Base-by-base conservation (phyloP, 1,284 basidiomycete genomes). In the Fomitopsis palustris region DNA sequence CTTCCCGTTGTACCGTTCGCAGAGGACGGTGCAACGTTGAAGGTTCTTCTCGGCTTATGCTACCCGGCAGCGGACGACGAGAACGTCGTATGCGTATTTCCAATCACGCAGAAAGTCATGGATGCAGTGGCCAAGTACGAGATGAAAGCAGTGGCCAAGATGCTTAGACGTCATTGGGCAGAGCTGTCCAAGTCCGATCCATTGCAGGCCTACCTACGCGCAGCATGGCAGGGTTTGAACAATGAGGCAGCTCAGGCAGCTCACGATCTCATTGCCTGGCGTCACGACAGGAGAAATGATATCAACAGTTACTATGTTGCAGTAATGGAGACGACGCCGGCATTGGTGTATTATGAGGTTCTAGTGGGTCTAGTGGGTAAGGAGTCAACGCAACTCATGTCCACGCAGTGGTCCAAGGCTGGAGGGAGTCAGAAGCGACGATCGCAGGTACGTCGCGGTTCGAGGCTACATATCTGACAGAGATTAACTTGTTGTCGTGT, bases 311-410 rank as follows among this genome's bases (percentile, higher is more conserved):
- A 17, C 6, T 59, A 59, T 19, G 16, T 37, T 4, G 14, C 59
- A 3, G 41, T 35, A 19, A 59, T 61, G 57, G 62, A 63, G 42
- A 33, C 23, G 16, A 41, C 47, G 14, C 37, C 62, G n/a, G 59
- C 62, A 31, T 17, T 3, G 3, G 16, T 10, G 23, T 43, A 43
- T 12, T n/a, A n/a, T n/a, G 23, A 43, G 9, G 41, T 16, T n/a
- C 10, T 43, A n/a, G 5, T 2, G 23, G 6, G 23, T 16, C 41
- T n/a, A n/a, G n/a, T n/a, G n/a, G n/a, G n/a, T n/a, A n/a, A n/a
- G 12, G 41, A 41, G 39, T 16, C 39, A n/a, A 16, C 39, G 4
- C 6, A 16, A 21, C 5, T 16, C 4, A 5, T 41, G 7, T 16
- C 10, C 35, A 14, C 9, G 35, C 3, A 5, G 4, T 35, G 16